Conservation (phyloP, 2,329 filamentous ascomycete genomes). For the Exutisphaerella laricina region DNA sequence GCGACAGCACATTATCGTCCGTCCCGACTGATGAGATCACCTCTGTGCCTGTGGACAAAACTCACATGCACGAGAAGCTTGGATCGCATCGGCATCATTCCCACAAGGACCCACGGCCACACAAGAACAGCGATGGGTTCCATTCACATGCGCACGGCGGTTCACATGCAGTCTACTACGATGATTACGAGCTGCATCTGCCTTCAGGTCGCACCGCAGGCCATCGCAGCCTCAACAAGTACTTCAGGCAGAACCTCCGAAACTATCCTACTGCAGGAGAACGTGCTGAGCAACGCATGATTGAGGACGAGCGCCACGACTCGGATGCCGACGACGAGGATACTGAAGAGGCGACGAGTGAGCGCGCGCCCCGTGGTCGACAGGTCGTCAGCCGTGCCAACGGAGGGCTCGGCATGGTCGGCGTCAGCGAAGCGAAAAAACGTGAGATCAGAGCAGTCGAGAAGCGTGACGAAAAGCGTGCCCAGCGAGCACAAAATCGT, state of each 20-base stretch:
- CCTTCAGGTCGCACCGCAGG: slow-evolving; percentile 85
- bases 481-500: slow-evolving; percentile 46
- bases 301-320: slow-evolving; percentile 42
- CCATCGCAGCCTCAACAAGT: slow-evolving; percentile 78
- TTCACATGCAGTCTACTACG: slow-evolving; percentile 73
- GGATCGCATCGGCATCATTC: slow-evolving; percentile 71
- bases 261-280: slow-evolving; percentile 76
- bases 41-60: slow-evolving; percentile 68
- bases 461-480: slow-evolving; percentile 61
- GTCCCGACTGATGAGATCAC: slow-evolving; percentile 79
- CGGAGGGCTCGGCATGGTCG: slow-evolving; percentile 69
- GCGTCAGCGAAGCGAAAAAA: slow-evolving; percentile 71
- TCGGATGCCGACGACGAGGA: slow-evolving; percentile 47
- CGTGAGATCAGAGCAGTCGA: slow-evolving; percentile 60
- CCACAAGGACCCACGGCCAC: slow-evolving; percentile 60
- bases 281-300: slow-evolving; percentile 61
- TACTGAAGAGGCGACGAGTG: slow-evolving; percentile 19
- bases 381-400: slow-evolving; percentile 59
- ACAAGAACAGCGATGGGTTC: slow-evolving; percentile 70
- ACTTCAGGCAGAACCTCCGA: slow-evolving; percentile 88
- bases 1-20: slow-evolving; percentile 77
- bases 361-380: slow-evolving; percentile 31
- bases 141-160: slow-evolving; percentile 74
- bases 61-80: slow-evolving; percentile 66
- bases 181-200: slow-evolving; percentile 89